phyloP scores from a whole-genome alignment of 768 basidiomycete genomes.

The Pulveroboletus sp. region DNA sequence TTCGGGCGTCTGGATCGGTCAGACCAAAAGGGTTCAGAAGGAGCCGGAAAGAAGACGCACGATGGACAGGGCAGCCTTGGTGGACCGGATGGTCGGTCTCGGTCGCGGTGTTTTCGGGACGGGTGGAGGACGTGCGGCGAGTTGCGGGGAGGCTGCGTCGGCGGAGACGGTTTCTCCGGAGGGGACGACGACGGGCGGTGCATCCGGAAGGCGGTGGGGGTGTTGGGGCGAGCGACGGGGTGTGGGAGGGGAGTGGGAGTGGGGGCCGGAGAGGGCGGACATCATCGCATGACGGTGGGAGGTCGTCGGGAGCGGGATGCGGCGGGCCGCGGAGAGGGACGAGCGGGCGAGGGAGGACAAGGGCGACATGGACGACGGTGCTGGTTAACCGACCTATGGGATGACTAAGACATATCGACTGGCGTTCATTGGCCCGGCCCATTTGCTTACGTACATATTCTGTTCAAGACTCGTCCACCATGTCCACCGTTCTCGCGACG shows the following conservation, averaged over 20 bases:
- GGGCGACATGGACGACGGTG: constrained; percentile 23
- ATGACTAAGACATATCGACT: constrained; percentile 1
- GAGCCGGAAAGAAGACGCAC: constrained; percentile 38
- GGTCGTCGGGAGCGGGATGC: background rate
- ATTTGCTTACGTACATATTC: constrained; percentile 14
- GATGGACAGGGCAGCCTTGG: constrained; percentile 74
- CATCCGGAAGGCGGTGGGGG: constrained; percentile 33
- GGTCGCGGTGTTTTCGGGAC: constrained; percentile 60
- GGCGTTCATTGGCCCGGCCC: constrained; percentile 5
- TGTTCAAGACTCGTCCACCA: background rate
- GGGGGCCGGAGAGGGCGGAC: constrained; percentile 48
- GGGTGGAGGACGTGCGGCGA: constrained; percentile 68
- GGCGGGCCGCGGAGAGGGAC: background rate
- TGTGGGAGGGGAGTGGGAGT: constrained; percentile 24
- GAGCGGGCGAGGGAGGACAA: constrained; percentile 15
- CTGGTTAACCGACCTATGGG: constrained; percentile 20
- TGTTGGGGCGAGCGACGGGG: constrained; percentile 10
- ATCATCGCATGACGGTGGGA: constrained; percentile 58
- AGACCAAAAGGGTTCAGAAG: background rate
- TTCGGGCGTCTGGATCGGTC: constrained; percentile 57
- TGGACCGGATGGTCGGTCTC: constrained; percentile 61
- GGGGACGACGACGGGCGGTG: constrained; percentile 52
- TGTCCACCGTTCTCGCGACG: constrained; percentile 34
- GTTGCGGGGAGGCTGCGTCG: constrained; percentile 66
- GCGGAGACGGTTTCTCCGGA: constrained; percentile 43